phyloP scores from a whole-genome alignment of 2,329 filamentous ascomycete species.

The Sporothrix luriei region DNA sequence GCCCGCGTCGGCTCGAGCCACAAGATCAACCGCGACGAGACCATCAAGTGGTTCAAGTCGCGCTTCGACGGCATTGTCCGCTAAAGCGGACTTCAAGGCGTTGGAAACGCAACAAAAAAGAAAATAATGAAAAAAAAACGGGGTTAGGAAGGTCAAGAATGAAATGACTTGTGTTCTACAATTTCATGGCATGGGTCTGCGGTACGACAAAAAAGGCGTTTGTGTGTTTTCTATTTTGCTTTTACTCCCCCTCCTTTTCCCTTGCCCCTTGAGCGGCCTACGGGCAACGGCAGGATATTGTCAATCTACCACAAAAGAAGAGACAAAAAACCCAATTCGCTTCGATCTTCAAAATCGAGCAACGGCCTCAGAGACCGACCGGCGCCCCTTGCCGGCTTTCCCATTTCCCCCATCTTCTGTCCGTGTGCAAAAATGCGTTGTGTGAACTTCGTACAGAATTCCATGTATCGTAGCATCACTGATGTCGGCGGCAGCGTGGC shows the following conservation, averaged over 20 bases:
- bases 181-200: slow-evolving; percentile 29
- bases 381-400: slow-evolving; percentile 66
- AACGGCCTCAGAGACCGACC: slow-evolving; percentile 74
- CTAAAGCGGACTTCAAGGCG: too few species aligned
- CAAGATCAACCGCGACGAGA: slow-evolving; percentile 93
- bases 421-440: background rate
- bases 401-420: slow-evolving; percentile 31
- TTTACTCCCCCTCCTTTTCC: slow-evolving; percentile 6
- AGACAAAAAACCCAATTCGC: slow-evolving; percentile 49
- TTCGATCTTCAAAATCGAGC: slow-evolving; percentile 60
- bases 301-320: slow-evolving; percentile 35
- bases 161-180: slow-evolving; percentile 12
- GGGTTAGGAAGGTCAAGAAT: slow-evolving; percentile 10
- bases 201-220: slow-evolving; percentile 29
- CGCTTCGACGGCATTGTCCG: slow-evolving; percentile 98
- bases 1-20: slow-evolving; percentile 82
- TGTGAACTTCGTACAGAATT: background rate
- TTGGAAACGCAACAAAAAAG: too few species aligned
- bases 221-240: slow-evolving; percentile 24
- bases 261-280: background rate
- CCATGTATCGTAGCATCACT: background rate
- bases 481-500: slow-evolving; percentile 3
- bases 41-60: slow-evolving; percentile 89
- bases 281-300: background rate
- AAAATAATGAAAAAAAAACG: too few species aligned